phyloP scores from a whole-genome alignment of 2,329 filamentous ascomycete genomes.

The Colletotrichum chrysophilum region DNA sequence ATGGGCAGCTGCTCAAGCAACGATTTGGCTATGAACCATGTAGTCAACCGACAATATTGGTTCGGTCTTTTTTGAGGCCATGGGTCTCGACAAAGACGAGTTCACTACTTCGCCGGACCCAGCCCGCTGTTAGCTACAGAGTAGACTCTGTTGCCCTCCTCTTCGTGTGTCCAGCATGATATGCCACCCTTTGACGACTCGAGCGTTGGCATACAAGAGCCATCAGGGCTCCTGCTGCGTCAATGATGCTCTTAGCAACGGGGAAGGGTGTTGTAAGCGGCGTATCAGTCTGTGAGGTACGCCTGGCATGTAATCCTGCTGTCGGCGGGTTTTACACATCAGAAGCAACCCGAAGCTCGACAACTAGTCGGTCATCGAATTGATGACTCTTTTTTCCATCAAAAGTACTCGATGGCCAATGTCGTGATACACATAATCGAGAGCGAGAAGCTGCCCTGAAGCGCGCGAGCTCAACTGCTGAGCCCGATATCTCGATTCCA shows the following conservation, averaged over 20 bases:
- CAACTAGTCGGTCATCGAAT: background rate
- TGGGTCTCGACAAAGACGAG: too few species aligned
- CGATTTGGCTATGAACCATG: too few species aligned
- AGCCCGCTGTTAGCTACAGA: too few species aligned
- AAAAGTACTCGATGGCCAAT: rapidly evolving
- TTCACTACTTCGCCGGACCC: too few species aligned
- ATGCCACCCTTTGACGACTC: background rate
- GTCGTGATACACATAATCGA: background rate
- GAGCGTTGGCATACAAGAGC: background rate
- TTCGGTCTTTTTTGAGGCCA: too few species aligned
- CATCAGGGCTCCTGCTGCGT: background rate
- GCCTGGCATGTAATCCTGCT: background rate
- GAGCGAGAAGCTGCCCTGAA: rapidly evolving
- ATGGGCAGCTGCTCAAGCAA: too few species aligned
- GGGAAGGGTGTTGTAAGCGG: background rate
- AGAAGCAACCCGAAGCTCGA: background rate
- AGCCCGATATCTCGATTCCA: background rate
- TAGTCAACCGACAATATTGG: too few species aligned
- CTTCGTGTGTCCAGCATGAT: background rate
- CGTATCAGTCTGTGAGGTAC: background rate
- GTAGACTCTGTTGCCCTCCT: background rate
- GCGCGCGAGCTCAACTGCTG: background rate
- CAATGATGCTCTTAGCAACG: background rate
- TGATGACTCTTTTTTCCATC: too few species aligned
- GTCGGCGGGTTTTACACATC: background rate